Conservation (phyloP, 495 filamentous ascomycete species). For the Neurospora tetraspora region DNA sequence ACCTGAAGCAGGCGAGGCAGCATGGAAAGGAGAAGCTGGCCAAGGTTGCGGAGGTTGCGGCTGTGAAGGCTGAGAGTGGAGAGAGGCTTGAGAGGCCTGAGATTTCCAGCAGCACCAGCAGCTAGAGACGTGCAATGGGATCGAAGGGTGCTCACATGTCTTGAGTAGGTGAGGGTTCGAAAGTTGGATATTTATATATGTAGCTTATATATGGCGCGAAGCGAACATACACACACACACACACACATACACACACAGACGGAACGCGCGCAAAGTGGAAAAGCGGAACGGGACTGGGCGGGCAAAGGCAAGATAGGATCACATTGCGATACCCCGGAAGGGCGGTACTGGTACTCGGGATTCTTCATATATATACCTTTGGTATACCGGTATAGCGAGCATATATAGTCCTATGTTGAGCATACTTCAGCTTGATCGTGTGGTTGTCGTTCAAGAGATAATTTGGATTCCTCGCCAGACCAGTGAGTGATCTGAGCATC, state of each 20-base stretch:
- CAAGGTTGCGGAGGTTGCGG: neutral
- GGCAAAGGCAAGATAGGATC: neutral
- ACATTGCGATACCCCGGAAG: neutral
- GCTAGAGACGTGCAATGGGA: neutral
- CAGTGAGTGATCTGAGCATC: neutral
- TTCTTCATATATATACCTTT: neutral
- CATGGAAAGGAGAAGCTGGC: conserved; percentile 24
- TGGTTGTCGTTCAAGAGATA: neutral
- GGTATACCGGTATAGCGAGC: neutral
- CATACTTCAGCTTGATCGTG: neutral
- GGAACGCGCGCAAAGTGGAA: neutral
- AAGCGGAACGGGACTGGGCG: neutral
- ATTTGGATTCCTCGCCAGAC: neutral
- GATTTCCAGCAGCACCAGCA: neutral
- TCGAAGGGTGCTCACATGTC: neutral
- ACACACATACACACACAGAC: neutral
- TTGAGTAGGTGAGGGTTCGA: neutral
- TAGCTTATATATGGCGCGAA: neutral
- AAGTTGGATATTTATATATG: neutral
- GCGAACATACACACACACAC: neutral
- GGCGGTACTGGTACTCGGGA: neutral
- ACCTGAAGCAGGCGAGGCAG: conserved; percentile 26
- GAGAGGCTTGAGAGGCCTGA: neutral
- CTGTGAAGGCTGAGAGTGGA: neutral
- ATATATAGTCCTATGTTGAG: neutral